Percentiles rank a stretch among this genome's conserved stretches.
phyloP scores from a whole-genome alignment of 164 flowering plant genomes.

The Macadamia tetraphylla region DNA sequence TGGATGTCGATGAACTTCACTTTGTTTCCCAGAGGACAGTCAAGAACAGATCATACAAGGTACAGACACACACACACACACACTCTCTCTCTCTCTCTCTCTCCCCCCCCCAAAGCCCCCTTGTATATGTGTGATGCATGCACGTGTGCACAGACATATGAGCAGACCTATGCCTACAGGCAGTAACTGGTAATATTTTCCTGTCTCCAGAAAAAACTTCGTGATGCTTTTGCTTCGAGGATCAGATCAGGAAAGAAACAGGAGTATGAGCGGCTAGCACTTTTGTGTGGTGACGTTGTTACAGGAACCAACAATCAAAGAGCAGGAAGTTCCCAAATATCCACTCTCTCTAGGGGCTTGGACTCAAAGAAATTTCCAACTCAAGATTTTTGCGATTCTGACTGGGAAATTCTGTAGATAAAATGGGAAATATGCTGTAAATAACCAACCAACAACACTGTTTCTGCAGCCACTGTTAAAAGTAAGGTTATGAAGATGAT shows the following conservation, averaged over 20 bases:
- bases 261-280: constrained; percentile 48
- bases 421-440: constrained; percentile 13
- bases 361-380: constrained; percentile 6
- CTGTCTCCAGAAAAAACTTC: constrained; percentile 32
- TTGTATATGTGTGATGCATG: too few species aligned
- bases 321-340: constrained; percentile 1
- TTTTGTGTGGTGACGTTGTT: constrained; percentile 37
- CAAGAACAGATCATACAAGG: constrained; percentile 46
- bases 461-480: neutral
- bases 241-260: constrained; percentile 31
- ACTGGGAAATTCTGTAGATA: constrained; percentile 68
- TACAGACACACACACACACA: constrained; percentile 1
- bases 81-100: constrained; percentile 8
- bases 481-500: constrained; percentile 8
- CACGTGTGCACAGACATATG: too few species aligned
- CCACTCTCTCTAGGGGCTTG: neutral
- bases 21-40: constrained; percentile 21
- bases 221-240: constrained; percentile 39
- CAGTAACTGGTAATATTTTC: neutral
- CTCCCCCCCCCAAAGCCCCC: too few species aligned
- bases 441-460: constrained; percentile 4
- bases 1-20: constrained; percentile 23
- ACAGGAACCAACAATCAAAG: constrained; percentile 10
- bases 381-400: constrained; percentile 38
- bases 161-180: neutral